phyloP scores from a whole-genome alignment of 805 yeast genomes.

The Metschnikowia dekortorum region DNA sequence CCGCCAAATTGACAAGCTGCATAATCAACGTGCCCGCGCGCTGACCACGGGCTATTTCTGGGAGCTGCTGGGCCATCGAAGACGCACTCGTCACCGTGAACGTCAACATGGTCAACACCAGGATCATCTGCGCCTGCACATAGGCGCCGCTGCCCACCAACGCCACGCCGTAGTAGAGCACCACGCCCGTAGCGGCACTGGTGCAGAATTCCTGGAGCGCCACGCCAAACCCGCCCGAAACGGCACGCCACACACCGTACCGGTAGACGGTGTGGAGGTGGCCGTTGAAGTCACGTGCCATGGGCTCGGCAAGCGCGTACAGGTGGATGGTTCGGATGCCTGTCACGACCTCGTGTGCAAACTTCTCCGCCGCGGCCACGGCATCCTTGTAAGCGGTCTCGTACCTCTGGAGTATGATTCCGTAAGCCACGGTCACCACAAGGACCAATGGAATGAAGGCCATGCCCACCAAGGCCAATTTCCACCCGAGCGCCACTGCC shows the following conservation, averaged over 20 bases:
- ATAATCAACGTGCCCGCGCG: conserved; percentile 57
- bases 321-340: conserved; percentile 63
- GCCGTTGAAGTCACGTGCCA: conserved; percentile 34
- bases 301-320: conserved; percentile 48
- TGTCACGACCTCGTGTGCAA: conserved; percentile 47
- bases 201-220: conserved; percentile 53
- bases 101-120: conserved; percentile 65
- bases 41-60: conserved; percentile 76
- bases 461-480: conserved; percentile 74
- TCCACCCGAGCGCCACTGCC: conserved; percentile 84
- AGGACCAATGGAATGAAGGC: conserved; percentile 67
- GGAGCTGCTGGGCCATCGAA: conserved; percentile 58
- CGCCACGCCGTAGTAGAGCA: conserved; percentile 75
- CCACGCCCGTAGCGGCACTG: conserved; percentile 60
- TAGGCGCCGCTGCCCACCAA: conserved; percentile 61
- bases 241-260: conserved; percentile 49
- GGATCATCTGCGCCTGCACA: conserved; percentile 52
- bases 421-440: conserved; percentile 48
- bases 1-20: conserved; percentile 31
- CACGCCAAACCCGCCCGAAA: conserved; percentile 63
- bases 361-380: conserved; percentile 52
- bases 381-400: conserved; percentile 59
- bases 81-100: conserved; percentile 69
- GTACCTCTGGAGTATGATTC: conserved; percentile 44
- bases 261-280: conserved; percentile 28